Base-by-base conservation (phyloP, 768 basidiomycete genomes). In the Jaapia argillacea region DNA sequence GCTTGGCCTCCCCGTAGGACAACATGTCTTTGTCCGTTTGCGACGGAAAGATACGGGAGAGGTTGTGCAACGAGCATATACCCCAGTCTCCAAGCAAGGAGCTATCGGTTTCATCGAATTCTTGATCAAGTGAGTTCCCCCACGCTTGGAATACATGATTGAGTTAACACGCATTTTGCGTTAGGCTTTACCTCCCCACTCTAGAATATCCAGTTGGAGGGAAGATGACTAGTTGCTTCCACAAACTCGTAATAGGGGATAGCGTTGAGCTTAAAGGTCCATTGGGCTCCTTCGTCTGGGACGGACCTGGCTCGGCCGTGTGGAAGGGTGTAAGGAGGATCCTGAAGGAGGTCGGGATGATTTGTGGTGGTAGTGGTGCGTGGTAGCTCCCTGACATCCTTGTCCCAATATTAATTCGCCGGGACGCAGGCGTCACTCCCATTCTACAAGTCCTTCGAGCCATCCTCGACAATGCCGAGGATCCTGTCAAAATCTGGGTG, bases 241-340 rank as follows among this genome's bases (percentile, higher is more conserved):
- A 67, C 40, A 65, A 71, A 48, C 66, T 81, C 1, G 51, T 43
- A 4, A 47, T 76, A 4, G 76, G 69, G 2, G 76, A 79, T 42
- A 50, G 28, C 3, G 57, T 79, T 6, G 75, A 79, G 45, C 47
- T 79, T 40, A 79, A 79, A 51, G 79, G 79, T 0, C 79, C 79
- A 0, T 54, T 79, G 5, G 79, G 79, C 0, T 67, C 69, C 4
- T 80, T 80, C 51, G 53, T 65, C 18, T 80, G 74, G 71, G 51
- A 63, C 3, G 74, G 75, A 1, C 40, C 56, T 7, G 69, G 71
- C 0, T 43, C 55, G 6, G 66, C 65, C 10, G 48, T 46, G 21
- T 61, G 69, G 59, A 58, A 63, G 35, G 69, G 69, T 0, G 44
- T 56, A 1, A 50, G 62, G 41, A 54, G 55, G 16, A 53, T 52